These are phyloP conservation scores for Penicillium psychrofluorescens DNA, from an alignment of 495 filamentous ascomycete species.

Conservation along the genomic window DNA sequence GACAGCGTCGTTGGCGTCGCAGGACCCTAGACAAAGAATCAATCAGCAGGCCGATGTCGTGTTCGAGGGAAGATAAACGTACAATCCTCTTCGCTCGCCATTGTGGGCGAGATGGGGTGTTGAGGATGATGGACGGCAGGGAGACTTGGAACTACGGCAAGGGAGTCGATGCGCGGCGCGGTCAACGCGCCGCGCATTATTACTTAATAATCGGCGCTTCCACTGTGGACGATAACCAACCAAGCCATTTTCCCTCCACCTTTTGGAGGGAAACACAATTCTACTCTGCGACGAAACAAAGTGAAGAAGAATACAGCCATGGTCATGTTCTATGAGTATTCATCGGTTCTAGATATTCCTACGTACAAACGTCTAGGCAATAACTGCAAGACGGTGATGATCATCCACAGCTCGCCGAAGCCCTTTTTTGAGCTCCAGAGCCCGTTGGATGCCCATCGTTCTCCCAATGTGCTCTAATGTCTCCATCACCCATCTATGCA, in stretches of 20 bases:
- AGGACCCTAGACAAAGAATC: conserved; percentile 51
- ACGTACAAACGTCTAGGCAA: no score
- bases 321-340: no score
- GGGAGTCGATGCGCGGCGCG: background rate
- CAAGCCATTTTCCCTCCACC: no score
- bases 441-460: conserved; percentile 21
- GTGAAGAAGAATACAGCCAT: no score
- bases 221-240: no score
- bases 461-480: conserved; percentile 21
- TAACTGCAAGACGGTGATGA: no score
- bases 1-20: conserved; percentile 66
- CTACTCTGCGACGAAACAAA: no score
- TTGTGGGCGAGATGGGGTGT: conserved; percentile 12
- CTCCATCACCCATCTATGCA: conserved; percentile 21
- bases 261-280: no score
- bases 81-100: conserved; percentile 48
- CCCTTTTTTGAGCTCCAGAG: conserved; percentile 10
- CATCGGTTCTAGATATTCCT: background rate
- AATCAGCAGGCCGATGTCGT: conserved; percentile 3
- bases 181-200: conserved; percentile 5
- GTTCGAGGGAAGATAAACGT: conserved; percentile 8
- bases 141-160: background rate
- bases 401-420: background rate
- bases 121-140: conserved; percentile 4
- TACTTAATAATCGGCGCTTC: conserved; percentile 8